Evolutionary conservation across 306 rosid species (phyloP).

Genomic region (Quercus bicolor): DNA sequence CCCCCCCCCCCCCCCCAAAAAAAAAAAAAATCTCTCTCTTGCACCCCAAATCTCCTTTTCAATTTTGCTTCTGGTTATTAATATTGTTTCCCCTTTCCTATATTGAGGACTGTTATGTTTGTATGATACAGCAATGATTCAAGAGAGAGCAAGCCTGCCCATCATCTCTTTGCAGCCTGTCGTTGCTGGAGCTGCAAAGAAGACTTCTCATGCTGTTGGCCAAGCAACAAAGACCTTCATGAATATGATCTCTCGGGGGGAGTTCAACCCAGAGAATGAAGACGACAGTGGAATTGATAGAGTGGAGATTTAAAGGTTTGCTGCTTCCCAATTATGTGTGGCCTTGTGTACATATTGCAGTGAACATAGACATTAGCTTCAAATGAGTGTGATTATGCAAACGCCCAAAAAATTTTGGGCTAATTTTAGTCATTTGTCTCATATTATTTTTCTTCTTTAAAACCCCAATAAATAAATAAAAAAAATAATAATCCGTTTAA

Average conservation of each 20-base stretch:
- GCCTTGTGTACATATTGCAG: not conserved
- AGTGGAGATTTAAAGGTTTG: constrained; percentile 38
- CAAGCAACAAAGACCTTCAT: constrained; percentile 69
- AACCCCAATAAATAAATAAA: not conserved
- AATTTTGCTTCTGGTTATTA: not conserved
- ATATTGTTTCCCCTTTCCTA: not conserved
- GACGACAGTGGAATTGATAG: constrained; percentile 45
- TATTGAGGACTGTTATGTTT: constrained; percentile 7
- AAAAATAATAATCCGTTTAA: too few relatives aligned
- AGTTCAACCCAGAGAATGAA: constrained; percentile 33
- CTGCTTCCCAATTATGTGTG: not conserved
- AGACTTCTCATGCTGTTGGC: constrained; percentile 83
- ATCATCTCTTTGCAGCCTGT: constrained; percentile 74
- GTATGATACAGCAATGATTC: constrained; percentile 70
- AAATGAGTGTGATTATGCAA: not conserved
- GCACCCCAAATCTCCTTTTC: not conserved
- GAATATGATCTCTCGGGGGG: constrained; percentile 59
- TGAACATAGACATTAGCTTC: not conserved
- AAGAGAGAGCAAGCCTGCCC: constrained; percentile 90
- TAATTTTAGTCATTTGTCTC: not conserved
- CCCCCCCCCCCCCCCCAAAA: too few relatives aligned
- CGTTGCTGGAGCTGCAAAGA: constrained; percentile 88
- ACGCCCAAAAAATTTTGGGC: not conserved
- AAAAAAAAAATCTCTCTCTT: too few relatives aligned
- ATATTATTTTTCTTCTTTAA: not conserved